Conservation (phyloP, 2,329 filamentous ascomycete genomes). For the Venturia pyrina region DNA sequence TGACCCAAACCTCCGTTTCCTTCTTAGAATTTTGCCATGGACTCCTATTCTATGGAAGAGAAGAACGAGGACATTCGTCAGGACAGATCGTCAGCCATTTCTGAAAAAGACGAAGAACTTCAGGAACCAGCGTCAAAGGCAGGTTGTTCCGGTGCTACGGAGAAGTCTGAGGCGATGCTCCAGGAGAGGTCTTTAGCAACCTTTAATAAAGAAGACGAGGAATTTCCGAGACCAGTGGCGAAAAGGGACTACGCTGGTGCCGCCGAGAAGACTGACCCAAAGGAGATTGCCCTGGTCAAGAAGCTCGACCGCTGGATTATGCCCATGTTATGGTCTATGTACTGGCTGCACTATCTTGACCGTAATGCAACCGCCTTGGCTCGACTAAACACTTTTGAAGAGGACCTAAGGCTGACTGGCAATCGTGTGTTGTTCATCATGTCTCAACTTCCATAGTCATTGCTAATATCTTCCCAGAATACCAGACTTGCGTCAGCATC, state of each 20-base stretch:
- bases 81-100: too few species aligned
- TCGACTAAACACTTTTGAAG: conserved; percentile 50
- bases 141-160: too few species aligned
- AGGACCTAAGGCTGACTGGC: conserved; percentile 43
- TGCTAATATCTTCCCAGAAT: conserved; percentile 29
- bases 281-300: conserved; percentile 8
- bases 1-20: not conserved
- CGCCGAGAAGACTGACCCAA: not conserved
- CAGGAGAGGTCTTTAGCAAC: not conserved
- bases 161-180: not conserved
- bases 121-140: too few species aligned
- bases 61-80: too few species aligned
- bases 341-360: conserved; percentile 35
- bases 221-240: not conserved
- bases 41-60: not conserved
- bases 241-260: conserved; percentile 1
- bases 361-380: conserved; percentile 57
- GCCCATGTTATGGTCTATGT: conserved; percentile 18
- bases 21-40: not conserved
- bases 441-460: not conserved
- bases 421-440: conserved; percentile 19
- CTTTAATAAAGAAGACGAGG: conserved; percentile 1
- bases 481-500: conserved; percentile 51
- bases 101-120: too few species aligned
- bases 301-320: conserved; percentile 12